Conservation (phyloP, 2,329 filamentous ascomycete genomes). For the Aspergillus alliaceus region DNA sequence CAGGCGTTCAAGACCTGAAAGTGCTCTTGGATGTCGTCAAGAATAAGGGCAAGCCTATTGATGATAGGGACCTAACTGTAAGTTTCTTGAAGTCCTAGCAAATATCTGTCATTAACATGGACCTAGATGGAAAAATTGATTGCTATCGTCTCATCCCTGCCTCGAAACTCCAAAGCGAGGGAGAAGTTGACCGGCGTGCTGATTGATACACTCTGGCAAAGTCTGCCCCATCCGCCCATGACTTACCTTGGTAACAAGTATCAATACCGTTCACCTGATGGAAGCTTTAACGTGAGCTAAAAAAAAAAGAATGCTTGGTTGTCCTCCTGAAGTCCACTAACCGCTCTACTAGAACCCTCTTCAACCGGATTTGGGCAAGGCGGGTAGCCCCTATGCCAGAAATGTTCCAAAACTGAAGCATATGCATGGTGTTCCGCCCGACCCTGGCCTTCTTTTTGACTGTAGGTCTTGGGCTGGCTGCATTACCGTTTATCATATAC, state of each 20-base stretch:
- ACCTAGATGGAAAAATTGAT: slow-evolving; percentile 10
- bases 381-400: slow-evolving; percentile 12
- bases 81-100: neutral
- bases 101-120: neutral
- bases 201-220: slow-evolving; percentile 8
- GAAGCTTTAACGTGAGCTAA: slow-evolving; percentile 5
- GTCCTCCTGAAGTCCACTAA: neutral
- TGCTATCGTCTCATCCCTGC: slow-evolving; percentile 3
- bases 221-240: slow-evolving; percentile 9
- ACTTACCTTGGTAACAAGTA: slow-evolving; percentile 8
- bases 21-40: slow-evolving; percentile 10
- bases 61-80: slow-evolving; percentile 9
- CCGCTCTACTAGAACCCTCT: neutral
- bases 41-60: slow-evolving; percentile 9
- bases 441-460: slow-evolving; percentile 10
- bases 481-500: too few species aligned
- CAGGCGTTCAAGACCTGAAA: slow-evolving; percentile 30
- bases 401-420: slow-evolving; percentile 4
- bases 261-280: slow-evolving; percentile 9
- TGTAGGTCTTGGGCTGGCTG: neutral
- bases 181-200: slow-evolving; percentile 5
- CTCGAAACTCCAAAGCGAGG: slow-evolving; percentile 4
- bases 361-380: slow-evolving; percentile 6
- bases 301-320: neutral
- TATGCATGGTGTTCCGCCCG: slow-evolving; percentile 4